Evolutionary conservation across 148 eudicot species (phyloP), one percentile per base, ranked within the genome.

Genomic region (Pouteria glomerata): DNA sequence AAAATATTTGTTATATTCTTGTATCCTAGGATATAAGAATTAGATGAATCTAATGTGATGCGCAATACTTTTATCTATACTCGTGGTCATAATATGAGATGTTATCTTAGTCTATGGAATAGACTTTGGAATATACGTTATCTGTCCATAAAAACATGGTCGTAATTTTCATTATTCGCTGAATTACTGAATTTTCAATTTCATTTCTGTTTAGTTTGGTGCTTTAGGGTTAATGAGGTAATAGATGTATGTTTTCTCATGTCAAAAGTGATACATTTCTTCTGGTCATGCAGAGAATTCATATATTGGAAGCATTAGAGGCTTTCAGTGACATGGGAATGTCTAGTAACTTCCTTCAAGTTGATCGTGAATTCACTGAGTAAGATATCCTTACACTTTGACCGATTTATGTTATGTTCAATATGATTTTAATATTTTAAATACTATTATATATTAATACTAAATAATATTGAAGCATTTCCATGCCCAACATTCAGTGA

Each of bases 281-380:
- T 50, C 21, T 78, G 81, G 73, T 89, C 86, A 82, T 77, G 78
- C 82, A 94, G 98, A 86, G 93, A 80, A 80, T 89, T 74, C 83
- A 88, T 65, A 74, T 91, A 74, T 69, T 95, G 81, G 98, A 90
- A 75, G 81, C 93, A 61, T 56, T 88, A 71, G 98, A 95, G 80
- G 90, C 89, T 58, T 87, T 81, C 63, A 78, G 68, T 80, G 84
- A 84, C 79, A 84, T 85, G 75, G 80, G 73, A 68, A 72, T 80
- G 84, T 82, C 69, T 53, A 72, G 80, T 66, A 79, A 80, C 68
- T 80, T 85, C 70, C 81, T 86, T 67, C 85, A 81, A 71, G 57
- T 72, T 34, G 85, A 78, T 73, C 89, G 83, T 35, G 98, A 88
- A 59, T 94, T 91, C 68, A 84, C 82, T 23, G 91, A 82, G 98